Base-by-base conservation (phyloP, 1,284 basidiomycete species). In the Lignosus rhinocerotis region DNA sequence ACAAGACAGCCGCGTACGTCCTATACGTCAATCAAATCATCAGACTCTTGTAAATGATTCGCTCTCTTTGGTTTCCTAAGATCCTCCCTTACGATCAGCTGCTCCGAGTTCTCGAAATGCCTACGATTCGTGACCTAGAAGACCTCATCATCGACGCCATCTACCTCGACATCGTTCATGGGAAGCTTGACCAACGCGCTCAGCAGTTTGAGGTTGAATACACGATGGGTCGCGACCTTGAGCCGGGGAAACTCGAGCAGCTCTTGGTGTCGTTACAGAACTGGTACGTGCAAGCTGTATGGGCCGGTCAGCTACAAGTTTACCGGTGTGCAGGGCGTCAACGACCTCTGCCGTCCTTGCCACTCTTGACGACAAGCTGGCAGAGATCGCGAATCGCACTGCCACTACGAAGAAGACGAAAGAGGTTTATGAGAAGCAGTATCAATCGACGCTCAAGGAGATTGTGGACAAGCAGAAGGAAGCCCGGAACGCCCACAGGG, bases 81-180 rank as follows among this genome's bases (percentile, higher is more conserved):
- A 88, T 91, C 58, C 80, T 94, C 4, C 84, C 90, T 0, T 94
- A 94, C 71, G 70, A 81, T 11, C 75, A 81, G 44, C 80, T 95
- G 1, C 80, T 91, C 12, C 69, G 80, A 52, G 77, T 80, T 1
- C 82, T 98, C 17, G 81, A 92, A 47, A 82, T 94, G 70, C 79
- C 83, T 2, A 87, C 83, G 1, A 85, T 93, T 53, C 86, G 93
- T 51, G 90, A 92, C 62, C 84, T 98, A 4, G 96, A 98, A 72
- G 95, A 98, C 72, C 83, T 97, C 62, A 91, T 98, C 72, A 98
- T 99, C 72, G 95, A 98, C 67, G 88, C 90, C 9, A 93, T 98
- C 70, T 98, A 98, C 72, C 85, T 92, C 39, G 90, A 92, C 66
- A 79, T 98, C 48, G 80, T 98, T 41, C 84, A 86, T 45, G 96